These are phyloP conservation scores for Ottelia alismoides DNA, from an alignment of 106 monocot species.

Conservation along the genomic window DNA sequence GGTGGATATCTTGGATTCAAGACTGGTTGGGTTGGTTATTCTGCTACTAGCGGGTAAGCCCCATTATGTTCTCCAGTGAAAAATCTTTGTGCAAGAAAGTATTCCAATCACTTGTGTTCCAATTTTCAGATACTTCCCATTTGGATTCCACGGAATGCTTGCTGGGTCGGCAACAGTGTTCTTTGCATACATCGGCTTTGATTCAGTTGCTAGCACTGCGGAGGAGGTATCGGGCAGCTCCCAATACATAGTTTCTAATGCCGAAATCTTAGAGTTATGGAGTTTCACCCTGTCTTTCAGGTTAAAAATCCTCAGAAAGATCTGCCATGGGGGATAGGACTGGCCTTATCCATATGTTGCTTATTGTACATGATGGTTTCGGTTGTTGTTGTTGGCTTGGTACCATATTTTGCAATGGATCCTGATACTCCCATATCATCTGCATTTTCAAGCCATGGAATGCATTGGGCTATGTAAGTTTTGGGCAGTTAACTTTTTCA, in stretches of 20 bases:
- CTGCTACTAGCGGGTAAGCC: conserved; percentile 49
- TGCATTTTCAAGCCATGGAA: conserved; percentile 73
- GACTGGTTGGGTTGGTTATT: conserved; percentile 93
- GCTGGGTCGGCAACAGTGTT: conserved; percentile 92
- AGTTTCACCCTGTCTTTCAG: no score
- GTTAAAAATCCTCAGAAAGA: conserved; percentile 89
- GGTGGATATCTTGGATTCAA: conserved; percentile 92
- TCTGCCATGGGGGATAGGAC: conserved; percentile 81
- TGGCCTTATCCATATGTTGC: conserved; percentile 70
- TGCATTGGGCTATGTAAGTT: conserved; percentile 95
- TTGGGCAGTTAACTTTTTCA: no score
- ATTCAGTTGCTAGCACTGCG: conserved; percentile 91
- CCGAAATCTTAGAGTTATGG: no score
- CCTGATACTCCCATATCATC: conserved; percentile 97
- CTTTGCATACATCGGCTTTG: conserved; percentile 97
- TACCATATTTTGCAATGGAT: conserved; percentile 93
- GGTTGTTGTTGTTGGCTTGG: conserved; percentile 75
- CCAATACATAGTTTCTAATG: no score
- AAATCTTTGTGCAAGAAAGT: no score
- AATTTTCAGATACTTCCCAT: conserved; percentile 76
- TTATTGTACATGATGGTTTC: conserved; percentile 92
- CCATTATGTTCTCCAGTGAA: no score
- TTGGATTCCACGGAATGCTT: conserved; percentile 85
- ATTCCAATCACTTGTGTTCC: no score
- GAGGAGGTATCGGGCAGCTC: no score